Percentiles rank a stretch among this genome's conserved stretches.
These are phyloP conservation scores for Hypoxylon lenormandii DNA, from an alignment of 495 filamentous ascomycete species.

Conservation along the genomic window DNA sequence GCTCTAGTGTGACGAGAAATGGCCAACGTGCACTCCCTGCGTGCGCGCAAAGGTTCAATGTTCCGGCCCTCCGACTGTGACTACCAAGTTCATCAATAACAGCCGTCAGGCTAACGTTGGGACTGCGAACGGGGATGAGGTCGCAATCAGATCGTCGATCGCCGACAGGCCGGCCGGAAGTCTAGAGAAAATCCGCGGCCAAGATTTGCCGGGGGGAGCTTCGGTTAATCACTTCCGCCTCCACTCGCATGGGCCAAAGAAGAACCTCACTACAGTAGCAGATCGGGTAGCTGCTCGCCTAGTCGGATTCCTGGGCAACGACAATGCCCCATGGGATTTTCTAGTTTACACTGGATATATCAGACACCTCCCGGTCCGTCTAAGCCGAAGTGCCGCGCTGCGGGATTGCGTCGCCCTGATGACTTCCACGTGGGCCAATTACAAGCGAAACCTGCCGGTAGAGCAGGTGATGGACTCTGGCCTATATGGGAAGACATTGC, in stretches of 20 bases:
- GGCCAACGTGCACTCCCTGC: conserved; percentile 41
- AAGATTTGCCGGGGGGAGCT: conserved; percentile 23
- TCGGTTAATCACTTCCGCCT: conserved; percentile 33
- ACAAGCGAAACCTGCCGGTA: conserved; percentile 10
- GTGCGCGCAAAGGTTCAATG: conserved; percentile 22
- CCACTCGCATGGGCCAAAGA: conserved; percentile 20
- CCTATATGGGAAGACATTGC: conserved; percentile 34
- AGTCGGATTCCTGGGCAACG: conserved; percentile 21
- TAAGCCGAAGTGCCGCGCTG: conserved; percentile 35
- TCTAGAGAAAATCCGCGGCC: conserved; percentile 24
- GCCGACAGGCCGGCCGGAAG: background rate
- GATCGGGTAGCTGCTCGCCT: conserved; percentile 37
- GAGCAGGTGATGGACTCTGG: conserved; percentile 18
- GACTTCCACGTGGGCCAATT: conserved; percentile 34
- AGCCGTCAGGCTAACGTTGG: background rate
- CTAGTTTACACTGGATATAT: conserved; percentile 15
- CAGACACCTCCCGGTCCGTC: conserved; percentile 25
- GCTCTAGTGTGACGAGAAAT: conserved; percentile 38
- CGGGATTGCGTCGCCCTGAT: conserved; percentile 34
- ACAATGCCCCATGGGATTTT: conserved; percentile 30
- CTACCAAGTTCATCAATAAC: conserved; percentile 32
- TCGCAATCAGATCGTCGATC: background rate
- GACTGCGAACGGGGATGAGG: background rate
- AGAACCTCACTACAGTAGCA: conserved; percentile 25
- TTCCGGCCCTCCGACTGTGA: conserved; percentile 28